Percentiles rank a stretch among this genome's conserved stretches.
phyloP scores from a whole-genome alignment of 2,329 filamentous ascomycete genomes.

The Stemphylium vesicarium region DNA sequence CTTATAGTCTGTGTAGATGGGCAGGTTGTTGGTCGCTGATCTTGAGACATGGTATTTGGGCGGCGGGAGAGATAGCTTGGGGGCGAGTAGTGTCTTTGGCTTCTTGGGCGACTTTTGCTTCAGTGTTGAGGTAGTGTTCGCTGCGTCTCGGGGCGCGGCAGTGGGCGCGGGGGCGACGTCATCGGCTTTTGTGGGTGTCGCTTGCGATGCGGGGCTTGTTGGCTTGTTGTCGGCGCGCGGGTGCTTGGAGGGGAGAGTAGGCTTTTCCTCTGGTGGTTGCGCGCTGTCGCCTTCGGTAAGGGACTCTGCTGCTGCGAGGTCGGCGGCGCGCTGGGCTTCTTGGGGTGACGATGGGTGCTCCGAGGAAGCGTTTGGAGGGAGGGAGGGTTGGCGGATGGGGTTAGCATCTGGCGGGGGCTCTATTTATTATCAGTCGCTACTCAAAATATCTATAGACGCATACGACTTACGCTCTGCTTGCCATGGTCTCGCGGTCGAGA shows the following conservation, averaged over 20 bases:
- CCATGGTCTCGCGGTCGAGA: constrained; percentile 45
- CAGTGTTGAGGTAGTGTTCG: constrained; percentile 15
- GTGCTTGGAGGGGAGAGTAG: constrained; percentile 26
- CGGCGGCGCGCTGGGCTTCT: constrained; percentile 35
- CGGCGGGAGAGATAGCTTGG: constrained; percentile 25
- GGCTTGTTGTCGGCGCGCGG: constrained; percentile 13
- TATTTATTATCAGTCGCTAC: constrained; percentile 7
- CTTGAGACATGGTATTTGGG: constrained; percentile 73
- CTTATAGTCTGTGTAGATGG: constrained; percentile 77
- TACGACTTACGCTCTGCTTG: constrained; percentile 35
- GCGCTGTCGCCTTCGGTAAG: constrained; percentile 43
- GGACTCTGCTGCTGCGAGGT: constrained; percentile 44
- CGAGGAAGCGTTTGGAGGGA: constrained; percentile 27
- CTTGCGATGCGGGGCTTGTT: constrained; percentile 6
- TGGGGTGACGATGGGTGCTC: constrained; percentile 43
- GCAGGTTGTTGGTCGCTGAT: constrained; percentile 72
- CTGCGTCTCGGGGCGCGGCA: neutral
- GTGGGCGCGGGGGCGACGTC: constrained; percentile 2
- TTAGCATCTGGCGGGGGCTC: constrained; percentile 37
- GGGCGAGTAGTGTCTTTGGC: constrained; percentile 2
- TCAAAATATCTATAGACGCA: neutral
- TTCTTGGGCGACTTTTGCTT: constrained; percentile 11
- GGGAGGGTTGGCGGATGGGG: constrained; percentile 26
- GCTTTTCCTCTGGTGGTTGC: constrained; percentile 32
- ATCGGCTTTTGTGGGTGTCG: constrained; percentile 7